Base-by-base conservation (phyloP, 2,329 filamentous ascomycete genomes). In the Pseudocercospora macadamiae region DNA sequence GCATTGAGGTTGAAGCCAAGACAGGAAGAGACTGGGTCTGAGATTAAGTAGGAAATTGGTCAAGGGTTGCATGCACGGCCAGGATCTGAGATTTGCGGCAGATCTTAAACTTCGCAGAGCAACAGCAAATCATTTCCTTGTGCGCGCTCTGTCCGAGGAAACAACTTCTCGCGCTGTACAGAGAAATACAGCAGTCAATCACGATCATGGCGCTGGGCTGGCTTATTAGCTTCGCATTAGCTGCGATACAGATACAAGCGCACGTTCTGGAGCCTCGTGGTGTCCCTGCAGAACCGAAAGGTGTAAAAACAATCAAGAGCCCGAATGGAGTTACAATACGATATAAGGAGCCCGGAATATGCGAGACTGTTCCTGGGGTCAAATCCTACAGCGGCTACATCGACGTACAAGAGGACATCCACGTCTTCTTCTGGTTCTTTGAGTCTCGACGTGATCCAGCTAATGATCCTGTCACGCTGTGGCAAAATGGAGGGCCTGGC, bases 401-500 rank as follows among this genome's bases (percentile, higher is more conserved):
- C n/a, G 65, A 70, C 30, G 42, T 71, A 7, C 63, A 30, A 8
- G 54, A 60, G 18, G 36, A 57, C 19, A 59, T 63, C 55, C 78
- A 86, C 67, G 86, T 83, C 51, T 88, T 86, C 72, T 88, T 87
- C 72, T 86, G 84, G 83, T 87, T 86, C 67, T 83, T 87, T 65
- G 84, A 86, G 65, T 77, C 84, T 5, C 76, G 83, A 6, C 76
- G 82, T 4, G 42, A 79, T 63, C 77, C 84, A 1, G 63, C 69
- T 9, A 76, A 80, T 45, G 83, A 83, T 2, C 85, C 85, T 0
- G 71, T 87, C 28, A 81, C 83, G 0, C 81, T 87, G 21, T 88
- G 84, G 81, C 80, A 88, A 68, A 82, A 82, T 59, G 83, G 83
- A 32, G 86, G 86, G 0, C 85, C 85, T 2, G 85, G 85, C 4